A percentile compares a stretch with the other conserved stretches of the same genome.
These are phyloP conservation scores for Scolecobasidium constrictum DNA, from an alignment of 2,329 filamentous ascomycete genomes.

Conservation along the genomic window DNA sequence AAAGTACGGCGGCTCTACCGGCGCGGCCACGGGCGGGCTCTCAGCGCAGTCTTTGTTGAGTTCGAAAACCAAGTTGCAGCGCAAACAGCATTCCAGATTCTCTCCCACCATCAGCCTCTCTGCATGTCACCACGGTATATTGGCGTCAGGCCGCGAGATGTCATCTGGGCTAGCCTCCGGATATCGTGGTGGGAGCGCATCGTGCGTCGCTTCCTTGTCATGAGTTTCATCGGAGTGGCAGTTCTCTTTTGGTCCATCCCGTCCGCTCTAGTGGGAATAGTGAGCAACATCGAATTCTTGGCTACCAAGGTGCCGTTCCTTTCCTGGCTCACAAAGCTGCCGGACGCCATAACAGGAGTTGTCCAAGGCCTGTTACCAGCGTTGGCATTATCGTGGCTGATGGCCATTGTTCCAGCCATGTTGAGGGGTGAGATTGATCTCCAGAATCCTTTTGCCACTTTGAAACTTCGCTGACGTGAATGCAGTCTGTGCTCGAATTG, in stretches of 20 bases:
- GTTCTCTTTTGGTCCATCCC: conserved; percentile 82
- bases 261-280: conserved; percentile 67
- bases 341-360: conserved; percentile 29
- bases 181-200: conserved; percentile 83
- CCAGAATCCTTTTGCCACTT: background rate
- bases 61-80: conserved; percentile 75
- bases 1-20: conserved; percentile 49
- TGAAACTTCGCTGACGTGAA: conserved; percentile 9
- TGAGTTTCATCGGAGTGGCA: conserved; percentile 60
- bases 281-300: conserved; percentile 74
- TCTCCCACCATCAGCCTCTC: conserved; percentile 76
- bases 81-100: conserved; percentile 74
- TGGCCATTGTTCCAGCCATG: conserved; percentile 33
- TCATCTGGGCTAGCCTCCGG: conserved; percentile 78
- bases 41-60: conserved; percentile 81
- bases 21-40: conserved; percentile 48
- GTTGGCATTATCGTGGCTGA: conserved; percentile 31
- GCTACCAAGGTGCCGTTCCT: conserved; percentile 24
- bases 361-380: conserved; percentile 34
- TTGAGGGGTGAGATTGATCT: conserved; percentile 19
- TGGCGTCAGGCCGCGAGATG: conserved; percentile 68
- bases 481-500: conserved; percentile 23
- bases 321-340: conserved; percentile 31
- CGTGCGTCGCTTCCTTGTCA: conserved; percentile 56
- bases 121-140: conserved; percentile 82